Conservation (phyloP, 176 grass and related monocot genomes). For the Lolium multiflorum region DNA sequence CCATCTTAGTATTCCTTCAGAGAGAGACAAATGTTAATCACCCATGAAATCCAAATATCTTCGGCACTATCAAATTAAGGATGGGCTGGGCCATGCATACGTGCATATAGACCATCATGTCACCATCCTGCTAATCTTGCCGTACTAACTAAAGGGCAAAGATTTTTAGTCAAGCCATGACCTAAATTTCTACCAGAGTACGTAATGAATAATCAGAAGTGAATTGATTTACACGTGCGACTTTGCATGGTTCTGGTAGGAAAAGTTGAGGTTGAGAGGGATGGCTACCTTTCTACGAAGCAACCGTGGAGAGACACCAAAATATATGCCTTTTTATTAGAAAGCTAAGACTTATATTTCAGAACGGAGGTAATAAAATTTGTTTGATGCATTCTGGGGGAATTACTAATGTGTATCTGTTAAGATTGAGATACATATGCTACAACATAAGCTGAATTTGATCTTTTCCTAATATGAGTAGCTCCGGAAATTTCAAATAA, state of each 20-base stretch:
- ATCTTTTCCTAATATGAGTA: background rate
- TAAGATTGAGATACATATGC: background rate
- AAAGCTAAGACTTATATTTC: too few species aligned
- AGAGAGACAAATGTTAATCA: constrained; percentile 20
- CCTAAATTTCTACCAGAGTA: background rate
- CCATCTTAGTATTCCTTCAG: background rate
- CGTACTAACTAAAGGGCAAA: constrained; percentile 8
- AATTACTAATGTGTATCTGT: background rate
- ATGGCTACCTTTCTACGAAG: background rate
- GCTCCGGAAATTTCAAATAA: background rate
- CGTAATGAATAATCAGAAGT: background rate
- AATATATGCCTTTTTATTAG: too few species aligned
- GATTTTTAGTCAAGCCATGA: background rate
- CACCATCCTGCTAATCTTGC: background rate
- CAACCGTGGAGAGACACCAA: background rate
- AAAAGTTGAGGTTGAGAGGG: background rate
- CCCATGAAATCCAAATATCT: constrained; percentile 20
- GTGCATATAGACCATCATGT: background rate
- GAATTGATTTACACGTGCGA: background rate
- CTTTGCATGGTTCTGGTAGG: background rate
- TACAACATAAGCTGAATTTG: background rate
- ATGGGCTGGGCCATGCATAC: background rate
- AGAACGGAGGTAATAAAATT: background rate
- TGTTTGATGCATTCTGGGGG: background rate
- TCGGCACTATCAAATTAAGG: constrained; percentile 10